Base-by-base conservation (phyloP, 139 green algal genomes). In the Microglena sp. region DNA sequence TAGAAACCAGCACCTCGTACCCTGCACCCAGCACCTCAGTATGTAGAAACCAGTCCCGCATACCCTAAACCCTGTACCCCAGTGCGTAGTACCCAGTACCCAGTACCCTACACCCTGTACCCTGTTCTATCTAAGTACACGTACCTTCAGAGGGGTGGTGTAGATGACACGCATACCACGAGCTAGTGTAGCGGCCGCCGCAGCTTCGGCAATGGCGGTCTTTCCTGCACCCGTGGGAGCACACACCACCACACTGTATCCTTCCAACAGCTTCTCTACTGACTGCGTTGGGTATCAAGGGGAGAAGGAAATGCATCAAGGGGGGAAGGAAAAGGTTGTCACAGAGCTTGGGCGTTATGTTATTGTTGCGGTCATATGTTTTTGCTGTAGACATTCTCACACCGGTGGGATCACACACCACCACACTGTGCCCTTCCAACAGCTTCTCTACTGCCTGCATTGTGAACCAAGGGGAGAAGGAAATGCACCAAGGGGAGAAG, bases 191-290 rank as follows among this genome's bases (percentile, higher is more conserved):
- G 83, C 83, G 2, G 86, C 72, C 1, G 91, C 85, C 0, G 90
- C 88, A 8, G 88, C 89, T 66, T 97, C 93, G 18, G 90, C 93
- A 40, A 99, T 96, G 18, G 86, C 84, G 0, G 93, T 99, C 80
- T 99, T 99, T 54, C 93, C 93, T 4, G 89, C 88, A 3, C 92
- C 79, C n/a, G 92, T 98, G 33, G 92, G 92, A 0, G 92, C 92
- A 53, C 82, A 94, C 45, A 96, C 90, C 45, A 98, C 87, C 32
- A 98, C 89, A 26, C 77, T 85, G 21, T 66, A 67, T 26, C 86
- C 85, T 26, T 79, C 69, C 46, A 96, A 73, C 43, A 96, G 72
- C 27, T 75, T 56, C 43, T 84, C n/a, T 24, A 94, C 67, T 0
- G 87, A 67, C 28, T 75, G 32, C 7, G 24, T 26, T 33, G 22